Evolutionary conservation across 345 rosid genomes (phyloP), one percentile per base, ranked within the genome.

Genomic region (Salix arbutifolia): DNA sequence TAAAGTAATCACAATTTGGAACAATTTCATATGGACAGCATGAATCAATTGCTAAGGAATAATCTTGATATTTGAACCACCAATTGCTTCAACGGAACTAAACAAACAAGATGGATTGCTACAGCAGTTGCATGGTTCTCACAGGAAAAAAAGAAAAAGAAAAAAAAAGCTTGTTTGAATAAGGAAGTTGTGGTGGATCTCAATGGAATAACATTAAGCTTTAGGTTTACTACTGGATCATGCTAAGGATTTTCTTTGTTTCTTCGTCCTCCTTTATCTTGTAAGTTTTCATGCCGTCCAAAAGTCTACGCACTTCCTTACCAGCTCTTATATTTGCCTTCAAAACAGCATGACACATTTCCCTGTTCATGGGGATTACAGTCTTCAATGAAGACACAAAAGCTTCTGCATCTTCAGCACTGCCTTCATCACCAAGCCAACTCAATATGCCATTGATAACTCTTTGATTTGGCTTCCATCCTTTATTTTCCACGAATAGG

Each of bases 401-500:
- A 40, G 81, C 78, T 77, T 89, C 92, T 35, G 79, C 82, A 60
- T 90, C 94, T 68, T 71, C 83, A n/a, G 40, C 67, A 44, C 80
- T 82, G 58, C 92, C 91, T 84, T 85, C 85, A 56, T 89, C 77
- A 3, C 92, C 88, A 18, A 92, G 84, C 94, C 95, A 90, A 82
- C 77, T 76, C 81, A 94, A 76, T 44, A 89, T 82, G 70, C 87
- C 80, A 1, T 78, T 61, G 48, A 91, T 68, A 83, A 88, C 77
- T 80, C 83, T 81, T 23, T 56, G 75, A 23, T 85, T 85, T 0
- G 94, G 97, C 77, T 85, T 88, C 93, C 94, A 92, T 73, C 81
- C 90, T 48, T 89, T 90, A 11, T 77, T 85, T 19, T 75, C 79
- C 44, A 37, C 74, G 8, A 52, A 72, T 7, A 85, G 35, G 38